Evolutionary conservation across 129 eudicot species (phyloP).

Genomic region (Daucus carota): DNA sequence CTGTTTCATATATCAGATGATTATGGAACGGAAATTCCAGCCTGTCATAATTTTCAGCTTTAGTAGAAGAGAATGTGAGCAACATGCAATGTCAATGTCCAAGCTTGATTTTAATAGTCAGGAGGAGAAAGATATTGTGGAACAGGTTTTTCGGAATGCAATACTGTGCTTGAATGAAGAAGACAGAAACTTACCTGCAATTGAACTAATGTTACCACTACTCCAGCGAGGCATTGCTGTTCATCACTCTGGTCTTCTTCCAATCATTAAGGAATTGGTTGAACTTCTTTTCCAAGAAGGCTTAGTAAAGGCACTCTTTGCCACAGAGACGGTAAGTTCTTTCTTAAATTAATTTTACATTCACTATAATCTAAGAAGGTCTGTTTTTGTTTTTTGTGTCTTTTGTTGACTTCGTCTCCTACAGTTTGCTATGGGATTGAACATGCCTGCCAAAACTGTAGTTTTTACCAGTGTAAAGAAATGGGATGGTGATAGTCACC

Average conservation of each 20-base stretch:
- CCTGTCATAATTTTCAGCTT: slow-evolving; percentile 95
- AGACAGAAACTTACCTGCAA: slow-evolving; percentile 83
- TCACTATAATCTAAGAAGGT: not conserved
- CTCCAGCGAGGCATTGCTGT: slow-evolving; percentile 99
- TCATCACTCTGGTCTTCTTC: slow-evolving; percentile 99
- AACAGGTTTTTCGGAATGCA: slow-evolving; percentile 74
- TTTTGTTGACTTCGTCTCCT: slow-evolving; percentile 3
- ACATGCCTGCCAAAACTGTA: slow-evolving; percentile 99
- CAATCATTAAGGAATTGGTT: slow-evolving; percentile 92
- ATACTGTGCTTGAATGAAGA: slow-evolving; percentile 76
- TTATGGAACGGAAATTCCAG: slow-evolving; percentile 93
- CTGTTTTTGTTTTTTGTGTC: not conserved
- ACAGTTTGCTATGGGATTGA: slow-evolving; percentile 99
- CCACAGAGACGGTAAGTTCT: slow-evolving; percentile 81
- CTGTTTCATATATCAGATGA: slow-evolving; percentile 56
- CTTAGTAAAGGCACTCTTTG: slow-evolving; percentile 93
- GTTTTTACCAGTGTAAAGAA: slow-evolving; percentile 87
- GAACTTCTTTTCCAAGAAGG: slow-evolving; percentile 98
- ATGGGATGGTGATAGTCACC: slow-evolving; percentile 98
- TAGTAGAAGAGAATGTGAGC: slow-evolving; percentile 98
- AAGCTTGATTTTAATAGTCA: slow-evolving; percentile 86
- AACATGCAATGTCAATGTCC: slow-evolving; percentile 96
- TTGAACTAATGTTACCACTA: slow-evolving; percentile 92
- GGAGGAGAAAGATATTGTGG: slow-evolving; percentile 88
- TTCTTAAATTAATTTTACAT: not conserved